Base-by-base conservation (phyloP, 805 yeast species). In the Zygotorulaspora florentina region DNA sequence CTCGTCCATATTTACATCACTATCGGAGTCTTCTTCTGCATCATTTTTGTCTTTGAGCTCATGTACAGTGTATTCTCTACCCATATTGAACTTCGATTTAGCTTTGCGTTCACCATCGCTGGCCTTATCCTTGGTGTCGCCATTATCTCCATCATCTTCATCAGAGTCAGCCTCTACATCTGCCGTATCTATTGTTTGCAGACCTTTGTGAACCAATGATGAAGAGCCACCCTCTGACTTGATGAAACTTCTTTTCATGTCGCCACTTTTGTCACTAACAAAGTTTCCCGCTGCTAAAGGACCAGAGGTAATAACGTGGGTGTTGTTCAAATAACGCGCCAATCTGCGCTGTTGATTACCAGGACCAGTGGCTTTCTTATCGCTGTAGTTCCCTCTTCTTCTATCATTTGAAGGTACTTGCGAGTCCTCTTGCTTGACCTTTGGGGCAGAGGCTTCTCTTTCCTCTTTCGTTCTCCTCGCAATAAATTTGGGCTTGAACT, bases 401-500 rank as follows among this genome's bases (percentile, higher is more conserved):
- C 54, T 58, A 17, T 50, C 51, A 25, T 46, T 43, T 17, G 33
- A 31, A 7, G 43, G 34, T 27, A 40, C 45, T n/a, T 45, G 49
- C 41, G 41, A 36, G 35, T 52, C 58, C 52, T 55, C 56, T 48
- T 50, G 46, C 55, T 57, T 69, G 48, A 74, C 68, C 52, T 72
- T 75, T 3, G 89, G 88, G 0, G 89, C 90, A 44, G 79, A 77
- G 23, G 85, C 81, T 17, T 81, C 96, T 62, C 96, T 72, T 55
- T 88, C 96, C 55, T 86, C 90, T 55, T 87, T 83, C 9, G 88
- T 70, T 61, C 87, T 80, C 66, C 97, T 73, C 0, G 89, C 89
- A 35, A 90, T 96, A 2, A 75, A 83, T 64, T 90, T 90, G 2
- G 97, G 97, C 64, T 82, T 81, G 67, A 90, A 90, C 64, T 84